Percentiles rank a stretch among this genome's conserved stretches.
phyloP scores from a whole-genome alignment of 495 filamentous ascomycete genomes.

The Aspergillus sclerotiicarbonarius region DNA sequence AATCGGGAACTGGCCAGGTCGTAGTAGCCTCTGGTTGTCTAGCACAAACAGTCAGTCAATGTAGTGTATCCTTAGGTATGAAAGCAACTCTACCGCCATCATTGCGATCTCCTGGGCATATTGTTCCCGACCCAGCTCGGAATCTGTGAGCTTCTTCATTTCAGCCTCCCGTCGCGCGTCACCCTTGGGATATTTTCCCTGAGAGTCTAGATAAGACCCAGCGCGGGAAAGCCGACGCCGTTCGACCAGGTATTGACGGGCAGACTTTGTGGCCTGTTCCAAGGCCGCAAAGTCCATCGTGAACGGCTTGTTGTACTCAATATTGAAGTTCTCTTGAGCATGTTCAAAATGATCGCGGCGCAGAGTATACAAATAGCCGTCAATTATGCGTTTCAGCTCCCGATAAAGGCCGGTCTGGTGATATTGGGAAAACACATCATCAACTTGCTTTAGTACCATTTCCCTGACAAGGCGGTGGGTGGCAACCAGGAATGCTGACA shows the following conservation, averaged over 20 bases:
- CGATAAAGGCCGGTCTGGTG: slow-evolving; percentile 38
- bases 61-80: too few species aligned
- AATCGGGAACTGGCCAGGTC: slow-evolving; percentile 50
- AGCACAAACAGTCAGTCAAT: neutral
- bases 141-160: slow-evolving; percentile 20
- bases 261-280: slow-evolving; percentile 15
- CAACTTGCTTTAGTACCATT: slow-evolving; percentile 30
- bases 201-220: slow-evolving; percentile 14
- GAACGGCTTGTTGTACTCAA: slow-evolving; percentile 35
- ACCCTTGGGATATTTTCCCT: slow-evolving; percentile 8
- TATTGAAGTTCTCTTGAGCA: slow-evolving; percentile 22
- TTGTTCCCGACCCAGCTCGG: slow-evolving; percentile 40
- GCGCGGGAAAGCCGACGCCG: slow-evolving; percentile 18
- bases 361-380: slow-evolving; percentile 26
- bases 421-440: slow-evolving; percentile 34
- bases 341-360: slow-evolving; percentile 22
- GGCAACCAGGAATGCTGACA: slow-evolving; percentile 29
- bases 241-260: slow-evolving; percentile 7
- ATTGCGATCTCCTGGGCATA: slow-evolving; percentile 47
- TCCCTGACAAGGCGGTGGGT: slow-evolving; percentile 29
- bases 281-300: slow-evolving; percentile 30
- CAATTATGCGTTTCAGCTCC: slow-evolving; percentile 28
- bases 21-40: slow-evolving; percentile 53
- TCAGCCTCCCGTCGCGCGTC: slow-evolving; percentile 18
- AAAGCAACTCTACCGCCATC: slow-evolving; percentile 44